Conservation (phyloP, 352 stramenopile genomes). For the Phytophthora lateralis region DNA sequence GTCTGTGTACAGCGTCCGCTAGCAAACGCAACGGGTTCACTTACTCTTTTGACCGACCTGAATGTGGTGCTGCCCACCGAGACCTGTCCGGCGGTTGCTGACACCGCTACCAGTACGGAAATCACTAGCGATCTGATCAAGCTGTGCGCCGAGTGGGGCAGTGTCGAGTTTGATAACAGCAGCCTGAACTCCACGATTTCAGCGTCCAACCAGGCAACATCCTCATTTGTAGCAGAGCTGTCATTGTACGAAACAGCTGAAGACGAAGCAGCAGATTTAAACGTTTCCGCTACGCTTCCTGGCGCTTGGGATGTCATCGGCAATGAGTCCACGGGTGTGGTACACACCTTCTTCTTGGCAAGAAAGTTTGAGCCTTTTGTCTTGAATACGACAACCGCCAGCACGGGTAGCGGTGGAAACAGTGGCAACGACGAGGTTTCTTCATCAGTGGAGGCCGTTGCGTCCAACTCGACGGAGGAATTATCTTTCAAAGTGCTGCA, state of each 20-base stretch:
- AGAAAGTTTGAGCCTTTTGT: conserved; percentile 26
- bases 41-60: conserved; percentile 31
- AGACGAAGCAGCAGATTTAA: conserved; percentile 23
- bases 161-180: conserved; percentile 22
- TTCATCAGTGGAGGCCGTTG: conserved; percentile 33
- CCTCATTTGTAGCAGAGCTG: conserved; percentile 35
- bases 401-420: background rate
- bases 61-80: conserved; percentile 23
- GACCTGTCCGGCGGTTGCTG: conserved; percentile 13
- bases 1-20: conserved; percentile 35
- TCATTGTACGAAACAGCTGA: conserved; percentile 29
- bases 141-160: conserved; percentile 30
- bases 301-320: conserved; percentile 33
- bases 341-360: conserved; percentile 32
- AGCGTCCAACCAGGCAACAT: conserved; percentile 21
- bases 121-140: conserved; percentile 31
- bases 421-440: conserved; percentile 24
- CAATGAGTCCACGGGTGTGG: conserved; percentile 13
- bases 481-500: conserved; percentile 71
- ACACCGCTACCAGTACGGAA: conserved; percentile 25
- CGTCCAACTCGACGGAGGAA: conserved; percentile 26
- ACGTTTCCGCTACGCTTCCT: conserved; percentile 27
- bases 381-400: conserved; percentile 9
- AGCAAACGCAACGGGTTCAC: conserved; percentile 17
- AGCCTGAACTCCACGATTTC: conserved; percentile 11